These are phyloP conservation scores for Penicillium brevicompactum DNA, from an alignment of 2,329 filamentous ascomycete genomes.

Conservation along the genomic window DNA sequence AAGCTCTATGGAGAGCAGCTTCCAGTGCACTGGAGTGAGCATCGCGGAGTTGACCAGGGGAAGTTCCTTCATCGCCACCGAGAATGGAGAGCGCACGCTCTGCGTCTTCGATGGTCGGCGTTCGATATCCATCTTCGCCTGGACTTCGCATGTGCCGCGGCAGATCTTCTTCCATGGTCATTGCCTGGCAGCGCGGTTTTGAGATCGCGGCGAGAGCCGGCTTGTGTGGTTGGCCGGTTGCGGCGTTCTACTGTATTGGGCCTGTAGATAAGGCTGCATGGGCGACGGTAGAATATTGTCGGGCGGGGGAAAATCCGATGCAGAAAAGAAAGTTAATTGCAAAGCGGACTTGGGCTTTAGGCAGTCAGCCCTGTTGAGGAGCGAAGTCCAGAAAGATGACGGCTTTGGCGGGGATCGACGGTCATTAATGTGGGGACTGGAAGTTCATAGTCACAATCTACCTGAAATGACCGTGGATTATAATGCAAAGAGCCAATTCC, in stretches of 20 bases:
- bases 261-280: neutral
- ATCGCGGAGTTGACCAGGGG: slow-evolving; percentile 18
- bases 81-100: slow-evolving; percentile 27
- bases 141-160: slow-evolving; percentile 40
- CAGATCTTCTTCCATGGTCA: slow-evolving; percentile 20
- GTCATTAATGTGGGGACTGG: slow-evolving; percentile 7
- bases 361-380: neutral
- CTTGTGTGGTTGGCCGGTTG: neutral
- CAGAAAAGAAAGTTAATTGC: neutral
- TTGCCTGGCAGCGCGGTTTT: slow-evolving; percentile 4
- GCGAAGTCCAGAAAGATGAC: neutral
- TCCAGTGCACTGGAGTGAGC: slow-evolving; percentile 35
- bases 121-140: slow-evolving; percentile 48
- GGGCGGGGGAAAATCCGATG: neutral
- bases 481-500: neutral
- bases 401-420: neutral
- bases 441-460: neutral
- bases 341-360: neutral
- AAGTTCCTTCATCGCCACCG: slow-evolving; percentile 7
- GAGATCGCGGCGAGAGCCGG: neutral
- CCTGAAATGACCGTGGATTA: too few species aligned
- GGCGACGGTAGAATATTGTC: neutral
- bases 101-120: slow-evolving; percentile 49
- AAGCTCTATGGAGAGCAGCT: slow-evolving; percentile 22
- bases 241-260: neutral